Base-by-base conservation (phyloP, 2,329 filamentous ascomycete species). In the Neocatenulostroma microsporum region DNA sequence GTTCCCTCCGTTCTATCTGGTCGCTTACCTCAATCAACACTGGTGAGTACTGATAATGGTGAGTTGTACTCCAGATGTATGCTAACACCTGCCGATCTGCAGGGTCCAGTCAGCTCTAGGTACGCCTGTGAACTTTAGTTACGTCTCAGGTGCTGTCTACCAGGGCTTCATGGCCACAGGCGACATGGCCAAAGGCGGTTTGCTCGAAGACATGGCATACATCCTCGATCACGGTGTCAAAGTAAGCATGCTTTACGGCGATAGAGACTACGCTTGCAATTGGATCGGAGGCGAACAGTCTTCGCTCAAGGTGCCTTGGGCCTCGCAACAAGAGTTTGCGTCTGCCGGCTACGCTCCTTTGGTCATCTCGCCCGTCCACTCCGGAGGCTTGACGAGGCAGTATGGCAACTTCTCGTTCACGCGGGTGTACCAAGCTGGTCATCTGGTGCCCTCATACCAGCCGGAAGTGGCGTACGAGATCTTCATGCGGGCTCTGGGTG, bases 81-180 rank as follows among this genome's bases (percentile, higher is more conserved):
- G n/a, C n/a, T n/a, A n/a, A n/a, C n/a, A n/a, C n/a, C n/a, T n/a
- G n/a, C n/a, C n/a, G n/a, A n/a, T n/a, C n/a, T n/a, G n/a, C n/a
- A n/a, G 70, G 48, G 72, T 79, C 1, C 75, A 79, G 48, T 54
- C 57, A 3, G 72, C 72, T 0, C 65, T 82, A 1, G 78, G 77
- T 4, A 70, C 76, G 0, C 73, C 73, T 0, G 51, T 57, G 14
- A 57, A 55, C 36, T 24, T 41, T 13, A 41, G 37, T 19, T 41
- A 41, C 29, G 37, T 15, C 18, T 32, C 28, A 3, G 21, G 21
- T 8, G 21, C 15, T 11, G 20, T 41, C 39, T 41, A 41, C 30
- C 34, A 20, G 14, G 36, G 37, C n/a, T 43, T 43, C 32, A 32
- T 36, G 17, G 20, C 28, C 3, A 34, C 30, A 23, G 20, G 21